Conservation (phyloP, 495 filamentous ascomycete species). For the Barbatosphaeria neglecta region DNA sequence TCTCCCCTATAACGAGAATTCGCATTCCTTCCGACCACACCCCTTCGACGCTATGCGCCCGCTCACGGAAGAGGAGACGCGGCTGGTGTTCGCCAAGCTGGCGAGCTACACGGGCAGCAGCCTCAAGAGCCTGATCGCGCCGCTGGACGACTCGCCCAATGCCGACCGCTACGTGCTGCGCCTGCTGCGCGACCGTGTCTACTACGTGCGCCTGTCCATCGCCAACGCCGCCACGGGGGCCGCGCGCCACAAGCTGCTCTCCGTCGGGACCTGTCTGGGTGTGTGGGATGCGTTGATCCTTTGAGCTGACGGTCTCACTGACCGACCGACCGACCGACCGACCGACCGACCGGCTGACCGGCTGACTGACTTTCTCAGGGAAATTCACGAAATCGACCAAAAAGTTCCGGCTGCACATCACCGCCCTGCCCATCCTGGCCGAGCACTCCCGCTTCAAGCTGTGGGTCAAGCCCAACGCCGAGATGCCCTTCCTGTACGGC, state of each 20-base stretch:
- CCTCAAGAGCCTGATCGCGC: conserved; percentile 68
- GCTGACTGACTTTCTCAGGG: conserved; percentile 24
- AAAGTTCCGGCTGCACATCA: conserved; percentile 72
- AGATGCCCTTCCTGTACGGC: conserved; percentile 90
- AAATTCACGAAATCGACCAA: conserved; percentile 87
- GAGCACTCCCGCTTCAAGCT: conserved; percentile 86
- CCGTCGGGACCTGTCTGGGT: conserved; percentile 73
- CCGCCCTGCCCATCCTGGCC: conserved; percentile 73
- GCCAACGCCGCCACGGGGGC: conserved; percentile 85
- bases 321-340: background rate
- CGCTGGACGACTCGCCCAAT: conserved; percentile 47
- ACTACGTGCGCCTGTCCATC: conserved; percentile 75
- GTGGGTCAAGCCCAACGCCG: conserved; percentile 90
- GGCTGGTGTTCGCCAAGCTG: conserved; percentile 69
- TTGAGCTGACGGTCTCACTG: background rate
- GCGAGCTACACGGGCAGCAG: conserved; percentile 73
- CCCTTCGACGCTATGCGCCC: no score
- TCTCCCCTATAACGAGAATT: background rate
- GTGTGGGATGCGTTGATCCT: conserved; percentile 33
- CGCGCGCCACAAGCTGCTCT: conserved; percentile 65
- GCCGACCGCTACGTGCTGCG: conserved; percentile 78
- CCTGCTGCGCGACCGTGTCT: conserved; percentile 53
- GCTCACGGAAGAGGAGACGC: conserved; percentile 61
- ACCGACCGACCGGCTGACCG: background rate
- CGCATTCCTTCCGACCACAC: background rate